Evolutionary conservation across 176 grass and related monocot genomes (phyloP).

Genomic region (Puya raimondii): DNA sequence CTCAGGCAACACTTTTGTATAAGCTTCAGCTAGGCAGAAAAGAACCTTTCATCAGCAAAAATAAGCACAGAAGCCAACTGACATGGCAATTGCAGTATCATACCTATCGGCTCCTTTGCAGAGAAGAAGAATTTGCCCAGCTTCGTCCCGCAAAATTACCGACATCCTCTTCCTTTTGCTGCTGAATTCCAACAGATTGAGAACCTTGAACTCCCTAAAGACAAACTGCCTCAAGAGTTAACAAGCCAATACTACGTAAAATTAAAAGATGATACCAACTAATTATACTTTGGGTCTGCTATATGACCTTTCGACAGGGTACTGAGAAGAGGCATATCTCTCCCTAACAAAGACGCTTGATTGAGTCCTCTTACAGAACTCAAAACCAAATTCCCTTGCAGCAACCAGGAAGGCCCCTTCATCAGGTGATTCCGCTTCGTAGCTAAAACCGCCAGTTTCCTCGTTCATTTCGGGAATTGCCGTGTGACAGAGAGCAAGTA

Average conservation of each 20-base stretch:
- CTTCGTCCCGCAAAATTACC: conserved; percentile 83
- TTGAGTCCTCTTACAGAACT: conserved; percentile 90
- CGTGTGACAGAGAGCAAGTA: conserved; percentile 82
- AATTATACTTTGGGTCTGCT: background rate
- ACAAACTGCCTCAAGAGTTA: conserved; percentile 25
- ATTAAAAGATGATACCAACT: background rate
- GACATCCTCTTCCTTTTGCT: conserved; percentile 99
- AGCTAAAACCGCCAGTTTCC: conserved; percentile 53
- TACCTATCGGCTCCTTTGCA: conserved; percentile 99
- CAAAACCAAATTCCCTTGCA: conserved; percentile 96
- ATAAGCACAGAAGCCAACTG: background rate
- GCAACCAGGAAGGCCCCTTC: conserved; percentile 93
- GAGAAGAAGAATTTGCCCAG: conserved; percentile 72
- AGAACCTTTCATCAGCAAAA: background rate
- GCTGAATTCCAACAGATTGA: conserved; percentile 97
- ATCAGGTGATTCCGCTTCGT: conserved; percentile 98
- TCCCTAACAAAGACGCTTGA: conserved; percentile 65
- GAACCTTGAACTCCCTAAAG: conserved; percentile 90
- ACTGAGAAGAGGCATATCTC: conserved; percentile 49
- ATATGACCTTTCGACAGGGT: conserved; percentile 58
- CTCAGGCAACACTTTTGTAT: no score
- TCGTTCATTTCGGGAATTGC: conserved; percentile 83
- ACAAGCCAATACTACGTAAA: background rate
- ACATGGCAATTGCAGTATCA: conserved; percentile 10
- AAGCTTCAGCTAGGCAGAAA: conserved; percentile 11